Percentiles rank a stretch among this genome's conserved stretches.
Evolutionary conservation across 768 basidiomycete species (phyloP).

Genomic region (Hydnomerulius pinastri): DNA sequence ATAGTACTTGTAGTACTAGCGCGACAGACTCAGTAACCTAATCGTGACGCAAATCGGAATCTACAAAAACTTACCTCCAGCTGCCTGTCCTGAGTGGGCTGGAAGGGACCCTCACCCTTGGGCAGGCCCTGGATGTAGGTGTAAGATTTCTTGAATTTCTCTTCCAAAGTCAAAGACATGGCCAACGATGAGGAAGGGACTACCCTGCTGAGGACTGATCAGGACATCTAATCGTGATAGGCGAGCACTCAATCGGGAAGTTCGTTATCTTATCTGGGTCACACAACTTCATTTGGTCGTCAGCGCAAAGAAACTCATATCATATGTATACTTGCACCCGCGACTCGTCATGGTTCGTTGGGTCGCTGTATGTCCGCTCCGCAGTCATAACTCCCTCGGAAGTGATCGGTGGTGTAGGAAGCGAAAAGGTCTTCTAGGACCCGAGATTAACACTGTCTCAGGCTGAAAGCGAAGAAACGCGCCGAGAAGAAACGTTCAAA

Average conservation of each 20-base stretch:
- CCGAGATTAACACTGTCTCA: too few relatives aligned
- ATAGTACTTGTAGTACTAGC: conserved; percentile 89
- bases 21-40: conserved; percentile 4
- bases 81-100: conserved; percentile 73
- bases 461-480: too few relatives aligned
- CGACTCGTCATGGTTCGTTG: too few relatives aligned
- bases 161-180: conserved; percentile 50
- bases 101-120: conserved; percentile 70
- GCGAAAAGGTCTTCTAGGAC: too few relatives aligned
- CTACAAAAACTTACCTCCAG: conserved; percentile 67
- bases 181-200: conserved; percentile 17
- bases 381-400: too few relatives aligned
- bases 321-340: too few relatives aligned
- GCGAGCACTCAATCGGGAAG: neutral
- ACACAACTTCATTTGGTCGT: too few relatives aligned
- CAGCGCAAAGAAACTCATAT: too few relatives aligned
- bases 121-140: conserved; percentile 67
- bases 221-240: neutral
- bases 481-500: too few relatives aligned
- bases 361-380: too few relatives aligned
- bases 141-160: conserved; percentile 79
- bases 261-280: neutral
- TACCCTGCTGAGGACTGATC: neutral
- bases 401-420: too few relatives aligned
- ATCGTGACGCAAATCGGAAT: conserved; percentile 6